These are phyloP conservation scores for Hymenoscyphus infarciens DNA, from an alignment of 2,329 filamentous ascomycete genomes.

Conservation along the genomic window DNA sequence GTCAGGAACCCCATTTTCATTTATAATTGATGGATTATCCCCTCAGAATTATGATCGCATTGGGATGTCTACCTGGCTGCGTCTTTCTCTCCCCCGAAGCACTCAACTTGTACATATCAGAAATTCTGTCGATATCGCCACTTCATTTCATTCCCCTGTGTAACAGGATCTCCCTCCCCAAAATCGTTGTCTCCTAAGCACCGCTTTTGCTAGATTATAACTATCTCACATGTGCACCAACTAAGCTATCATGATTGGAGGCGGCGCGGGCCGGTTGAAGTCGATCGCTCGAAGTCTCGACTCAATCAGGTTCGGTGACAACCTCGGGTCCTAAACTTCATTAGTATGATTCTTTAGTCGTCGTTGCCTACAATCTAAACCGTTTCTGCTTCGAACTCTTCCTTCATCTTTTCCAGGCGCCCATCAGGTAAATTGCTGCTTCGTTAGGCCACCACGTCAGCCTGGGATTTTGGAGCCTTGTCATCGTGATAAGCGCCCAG, in stretches of 20 bases:
- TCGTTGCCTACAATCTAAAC: not conserved
- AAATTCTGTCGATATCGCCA: not conserved
- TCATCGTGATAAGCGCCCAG: not conserved
- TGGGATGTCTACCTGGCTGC: not conserved
- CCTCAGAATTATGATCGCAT: not conserved
- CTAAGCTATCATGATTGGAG: not conserved
- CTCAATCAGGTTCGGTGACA: conserved; percentile 1
- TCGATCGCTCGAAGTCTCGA: not conserved
- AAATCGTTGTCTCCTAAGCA: not conserved
- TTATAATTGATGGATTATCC: not conserved
- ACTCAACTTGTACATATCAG: not conserved
- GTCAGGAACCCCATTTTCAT: not conserved
- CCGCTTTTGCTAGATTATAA: not conserved
- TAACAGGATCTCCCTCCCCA: not conserved
- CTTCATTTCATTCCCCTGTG: not conserved
- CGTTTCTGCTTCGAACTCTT: not conserved
- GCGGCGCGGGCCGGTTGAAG: not conserved
- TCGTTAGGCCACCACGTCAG: conserved; percentile 3
- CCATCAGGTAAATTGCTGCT: not conserved
- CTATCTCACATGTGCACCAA: conserved; percentile 1
- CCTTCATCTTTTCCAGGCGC: not conserved
- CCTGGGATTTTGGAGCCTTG: not conserved
- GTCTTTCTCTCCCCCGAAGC: not conserved
- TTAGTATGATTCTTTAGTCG: not conserved
- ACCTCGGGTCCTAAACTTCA: not conserved